Conservation (phyloP, 1,139 yeast genomes). For the Spencermartinsiella ligniputridi region DNA sequence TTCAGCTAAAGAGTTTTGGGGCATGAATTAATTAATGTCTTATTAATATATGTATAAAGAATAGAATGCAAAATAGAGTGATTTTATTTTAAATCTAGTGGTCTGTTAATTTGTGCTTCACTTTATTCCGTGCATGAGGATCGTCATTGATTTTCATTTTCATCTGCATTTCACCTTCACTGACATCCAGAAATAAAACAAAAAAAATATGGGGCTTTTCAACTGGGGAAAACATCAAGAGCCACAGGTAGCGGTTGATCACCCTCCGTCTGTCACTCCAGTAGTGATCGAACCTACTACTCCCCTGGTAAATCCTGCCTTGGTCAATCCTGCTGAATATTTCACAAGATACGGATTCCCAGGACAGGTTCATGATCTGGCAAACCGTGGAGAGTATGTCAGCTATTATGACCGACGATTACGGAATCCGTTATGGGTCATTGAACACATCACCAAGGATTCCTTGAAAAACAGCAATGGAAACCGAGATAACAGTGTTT, state of each 20-base stretch:
- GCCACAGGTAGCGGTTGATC: neutral
- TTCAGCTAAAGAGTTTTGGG: slow-evolving; percentile 29
- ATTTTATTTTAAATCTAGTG: no score
- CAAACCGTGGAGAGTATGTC: slow-evolving; percentile 67
- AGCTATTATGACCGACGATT: slow-evolving; percentile 83
- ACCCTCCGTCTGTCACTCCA: neutral
- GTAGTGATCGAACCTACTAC: neutral
- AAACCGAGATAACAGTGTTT: slow-evolving; percentile 75
- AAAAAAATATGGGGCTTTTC: neutral
- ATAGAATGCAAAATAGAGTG: neutral
- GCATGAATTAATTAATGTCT: neutral
- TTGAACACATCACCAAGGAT: slow-evolving; percentile 83
- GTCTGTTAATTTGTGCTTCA: no score
- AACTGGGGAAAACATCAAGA: neutral
- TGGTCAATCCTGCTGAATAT: slow-evolving; percentile 58
- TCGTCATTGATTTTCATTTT: no score
- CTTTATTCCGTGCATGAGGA: no score
- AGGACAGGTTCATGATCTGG: slow-evolving; percentile 86
- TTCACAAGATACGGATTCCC: slow-evolving; percentile 77
- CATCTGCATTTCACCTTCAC: no score
- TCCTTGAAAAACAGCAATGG: slow-evolving; percentile 49
- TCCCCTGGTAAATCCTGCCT: slow-evolving; percentile 2
- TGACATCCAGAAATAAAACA: no score
- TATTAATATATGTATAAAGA: neutral
- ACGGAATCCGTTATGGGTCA: slow-evolving; percentile 85